Evolutionary conservation across 345 rosid species (phyloP).

Genomic region (Adansonia digitata): DNA sequence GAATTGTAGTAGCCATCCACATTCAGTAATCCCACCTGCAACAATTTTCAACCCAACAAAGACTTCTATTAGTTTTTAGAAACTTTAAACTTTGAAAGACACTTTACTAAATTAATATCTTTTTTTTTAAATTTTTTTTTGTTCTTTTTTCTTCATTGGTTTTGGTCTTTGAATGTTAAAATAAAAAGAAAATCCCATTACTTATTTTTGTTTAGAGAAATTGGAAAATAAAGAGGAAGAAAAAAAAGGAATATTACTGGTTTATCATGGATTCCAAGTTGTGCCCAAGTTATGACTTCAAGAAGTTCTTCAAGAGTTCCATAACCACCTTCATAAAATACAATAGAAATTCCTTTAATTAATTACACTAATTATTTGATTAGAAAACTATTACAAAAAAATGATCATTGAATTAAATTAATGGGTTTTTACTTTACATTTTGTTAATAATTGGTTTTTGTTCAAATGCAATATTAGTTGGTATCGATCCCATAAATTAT

Average conservation of each 20-base stretch:
- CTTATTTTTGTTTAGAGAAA: background rate
- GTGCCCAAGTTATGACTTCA: conserved; percentile 84
- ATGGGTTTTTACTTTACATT: background rate
- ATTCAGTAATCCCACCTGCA: conserved; percentile 72
- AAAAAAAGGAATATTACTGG: conserved; percentile 37
- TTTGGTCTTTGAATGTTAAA: too few relatives aligned
- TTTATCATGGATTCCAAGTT: conserved; percentile 80
- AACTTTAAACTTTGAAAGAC: too few relatives aligned
- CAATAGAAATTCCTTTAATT: background rate
- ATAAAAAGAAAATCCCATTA: background rate
- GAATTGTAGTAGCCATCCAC: conserved; percentile 83
- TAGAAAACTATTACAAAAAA: background rate
- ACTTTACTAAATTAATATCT: too few relatives aligned
- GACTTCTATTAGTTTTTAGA: background rate
- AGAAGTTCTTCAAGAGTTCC: conserved; percentile 86
- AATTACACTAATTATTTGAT: background rate
- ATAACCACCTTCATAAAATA: conserved; percentile 55
- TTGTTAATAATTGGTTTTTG: too few relatives aligned
- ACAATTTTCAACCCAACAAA: background rate
- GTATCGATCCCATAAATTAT: too few relatives aligned
- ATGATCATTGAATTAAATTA: background rate
- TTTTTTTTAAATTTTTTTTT: too few relatives aligned
- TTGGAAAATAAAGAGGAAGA: background rate
- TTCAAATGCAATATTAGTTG: too few relatives aligned
- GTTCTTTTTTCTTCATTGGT: too few relatives aligned